These are phyloP conservation scores for Pseudoturritis turrita DNA, from an alignment of 345 rosid species.

Conservation along the genomic window DNA sequence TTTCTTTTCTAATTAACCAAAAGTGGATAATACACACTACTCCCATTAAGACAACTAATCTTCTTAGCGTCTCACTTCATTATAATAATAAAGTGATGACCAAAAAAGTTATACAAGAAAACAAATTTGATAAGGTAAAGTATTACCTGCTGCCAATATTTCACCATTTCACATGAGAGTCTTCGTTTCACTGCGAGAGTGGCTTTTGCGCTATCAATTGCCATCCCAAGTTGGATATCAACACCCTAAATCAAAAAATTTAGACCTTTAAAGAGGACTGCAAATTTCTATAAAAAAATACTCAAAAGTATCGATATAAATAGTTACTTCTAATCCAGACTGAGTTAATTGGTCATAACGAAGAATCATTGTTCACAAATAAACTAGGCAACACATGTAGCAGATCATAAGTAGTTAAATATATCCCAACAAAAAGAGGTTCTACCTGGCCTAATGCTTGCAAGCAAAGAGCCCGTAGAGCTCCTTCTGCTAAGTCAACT, in stretches of 20 bases:
- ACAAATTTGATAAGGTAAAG: constrained; percentile 5
- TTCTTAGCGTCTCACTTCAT: neutral
- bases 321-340: neutral
- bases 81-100: neutral
- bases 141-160: constrained; percentile 97
- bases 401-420: neutral
- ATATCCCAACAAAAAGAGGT: constrained; percentile 2
- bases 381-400: constrained; percentile 1
- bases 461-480: constrained; percentile 82
- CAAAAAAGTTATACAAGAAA: neutral
- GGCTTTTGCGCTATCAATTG: constrained; percentile 96
- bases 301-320: neutral
- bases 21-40: constrained; percentile 20
- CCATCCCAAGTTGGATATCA: constrained; percentile 98
- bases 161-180: constrained; percentile 99
- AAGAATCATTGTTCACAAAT: neutral
- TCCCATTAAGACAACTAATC: constrained; percentile 3
- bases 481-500: constrained; percentile 90
- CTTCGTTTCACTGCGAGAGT: constrained; percentile 98
- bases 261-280: neutral
- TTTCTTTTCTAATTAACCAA: neutral
- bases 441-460: constrained; percentile 96
- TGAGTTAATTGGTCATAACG: neutral
- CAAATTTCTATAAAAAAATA: neutral
- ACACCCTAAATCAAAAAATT: constrained; percentile 56